These are phyloP conservation scores for Botrytis galanthina DNA, from an alignment of 2,329 filamentous ascomycete species.

Conservation along the genomic window DNA sequence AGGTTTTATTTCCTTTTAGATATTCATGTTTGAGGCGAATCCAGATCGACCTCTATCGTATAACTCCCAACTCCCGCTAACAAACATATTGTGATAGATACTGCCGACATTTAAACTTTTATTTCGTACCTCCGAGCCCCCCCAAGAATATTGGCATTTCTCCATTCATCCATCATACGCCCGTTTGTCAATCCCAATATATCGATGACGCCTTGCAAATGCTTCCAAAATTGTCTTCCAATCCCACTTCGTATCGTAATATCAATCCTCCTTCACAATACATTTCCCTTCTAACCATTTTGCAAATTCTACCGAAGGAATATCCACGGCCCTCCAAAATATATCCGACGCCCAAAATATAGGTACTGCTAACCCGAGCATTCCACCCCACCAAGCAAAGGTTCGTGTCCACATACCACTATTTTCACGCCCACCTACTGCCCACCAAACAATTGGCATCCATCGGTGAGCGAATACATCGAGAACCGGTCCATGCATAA, in stretches of 20 bases:
- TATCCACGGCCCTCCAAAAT: slow-evolving; percentile 58
- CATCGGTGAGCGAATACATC: slow-evolving; percentile 35
- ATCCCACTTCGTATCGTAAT: neutral
- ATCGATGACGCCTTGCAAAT: slow-evolving; percentile 9
- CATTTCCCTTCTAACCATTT: slow-evolving; percentile 45
- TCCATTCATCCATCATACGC: slow-evolving; percentile 8
- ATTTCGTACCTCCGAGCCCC: neutral
- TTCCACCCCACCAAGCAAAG: slow-evolving; percentile 39
- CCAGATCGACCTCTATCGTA: neutral
- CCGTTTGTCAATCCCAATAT: neutral
- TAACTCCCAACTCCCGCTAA: neutral
- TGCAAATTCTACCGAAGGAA: slow-evolving; percentile 49
- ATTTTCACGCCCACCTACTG: slow-evolving; percentile 24
- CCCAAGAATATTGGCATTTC: neutral
- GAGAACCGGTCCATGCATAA: slow-evolving; percentile 53
- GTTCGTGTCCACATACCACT: slow-evolving; percentile 30
- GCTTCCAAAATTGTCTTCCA: slow-evolving; percentile 5
- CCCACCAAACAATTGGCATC: slow-evolving; percentile 29
- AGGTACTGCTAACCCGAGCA: slow-evolving; percentile 46
- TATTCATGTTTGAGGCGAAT: neutral
- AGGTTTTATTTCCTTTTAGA: neutral
- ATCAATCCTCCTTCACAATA: slow-evolving; percentile 27
- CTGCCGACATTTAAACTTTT: neutral
- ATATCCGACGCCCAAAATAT: slow-evolving; percentile 54
- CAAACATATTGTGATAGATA: neutral